These are phyloP conservation scores for Serendipita sp. DNA, from an alignment of 768 basidiomycete species.

Conservation along the genomic window DNA sequence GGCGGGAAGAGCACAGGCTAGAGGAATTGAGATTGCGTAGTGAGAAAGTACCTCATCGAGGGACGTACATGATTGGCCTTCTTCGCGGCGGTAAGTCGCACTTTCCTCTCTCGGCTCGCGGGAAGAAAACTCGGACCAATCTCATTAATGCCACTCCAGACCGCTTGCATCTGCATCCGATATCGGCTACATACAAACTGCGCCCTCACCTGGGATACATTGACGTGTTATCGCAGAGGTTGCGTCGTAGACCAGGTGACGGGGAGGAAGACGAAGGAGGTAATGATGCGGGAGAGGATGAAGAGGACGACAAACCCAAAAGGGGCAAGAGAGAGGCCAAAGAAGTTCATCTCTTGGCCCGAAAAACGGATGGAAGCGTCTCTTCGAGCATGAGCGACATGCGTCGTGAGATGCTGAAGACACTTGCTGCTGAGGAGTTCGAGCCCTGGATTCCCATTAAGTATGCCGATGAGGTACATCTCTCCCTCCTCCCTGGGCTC, in stretches of 20 bases:
- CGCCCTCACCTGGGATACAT: conserved; percentile 71
- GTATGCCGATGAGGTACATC: neutral
- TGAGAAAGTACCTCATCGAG: conserved; percentile 49
- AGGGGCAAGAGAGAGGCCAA: neutral
- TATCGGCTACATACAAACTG: conserved; percentile 64
- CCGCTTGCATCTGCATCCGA: conserved; percentile 59
- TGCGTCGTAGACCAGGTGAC: conserved; percentile 28
- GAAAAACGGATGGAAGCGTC: neutral
- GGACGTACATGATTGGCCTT: conserved; percentile 60
- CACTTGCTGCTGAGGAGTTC: neutral
- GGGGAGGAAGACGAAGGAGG: conserved; percentile 12
- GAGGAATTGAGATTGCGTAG: conserved; percentile 57
- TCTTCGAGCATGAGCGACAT: conserved; percentile 4
- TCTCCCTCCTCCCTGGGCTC: neutral
- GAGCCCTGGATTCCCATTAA: conserved; percentile 4
- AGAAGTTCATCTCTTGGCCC: neutral
- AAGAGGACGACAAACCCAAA: neutral
- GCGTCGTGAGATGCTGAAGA: neutral
- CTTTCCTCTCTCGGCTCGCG: neutral
- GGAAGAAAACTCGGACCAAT: neutral
- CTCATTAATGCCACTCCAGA: conserved; percentile 24
- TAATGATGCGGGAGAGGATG: neutral
- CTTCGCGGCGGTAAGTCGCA: conserved; percentile 46
- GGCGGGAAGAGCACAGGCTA: conserved; percentile 43
- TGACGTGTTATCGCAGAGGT: conserved; percentile 53